phyloP scores from a whole-genome alignment of 2,329 filamentous ascomycete genomes.

The Phialophora verrucosa region DNA sequence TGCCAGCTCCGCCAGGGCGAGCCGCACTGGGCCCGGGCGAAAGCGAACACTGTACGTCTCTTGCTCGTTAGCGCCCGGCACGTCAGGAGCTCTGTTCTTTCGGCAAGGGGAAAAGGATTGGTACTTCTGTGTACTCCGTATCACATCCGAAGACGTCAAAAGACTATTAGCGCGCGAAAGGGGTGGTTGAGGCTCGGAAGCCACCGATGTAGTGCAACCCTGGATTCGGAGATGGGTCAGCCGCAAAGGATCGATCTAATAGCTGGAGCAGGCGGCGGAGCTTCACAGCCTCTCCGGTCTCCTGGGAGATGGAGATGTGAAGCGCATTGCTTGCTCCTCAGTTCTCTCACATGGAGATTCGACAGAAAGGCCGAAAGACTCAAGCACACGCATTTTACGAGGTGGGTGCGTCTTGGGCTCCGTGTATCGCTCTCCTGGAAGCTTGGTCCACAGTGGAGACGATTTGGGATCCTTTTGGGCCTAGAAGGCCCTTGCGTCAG shows the following conservation, averaged over 20 bases:
- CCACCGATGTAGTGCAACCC: not conserved
- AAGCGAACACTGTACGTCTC: not conserved
- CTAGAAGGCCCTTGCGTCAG: conserved; percentile 2
- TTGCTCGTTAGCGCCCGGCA: not conserved
- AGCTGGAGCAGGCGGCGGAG: not conserved
- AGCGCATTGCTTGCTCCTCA: not conserved
- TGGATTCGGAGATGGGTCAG: not conserved
- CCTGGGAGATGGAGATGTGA: too few relatives aligned
- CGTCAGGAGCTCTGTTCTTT: not conserved
- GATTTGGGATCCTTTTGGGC: conserved; percentile 1
- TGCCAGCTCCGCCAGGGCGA: not conserved
- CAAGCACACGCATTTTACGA: not conserved
- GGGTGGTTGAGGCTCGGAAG: not conserved
- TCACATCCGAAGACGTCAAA: not conserved
- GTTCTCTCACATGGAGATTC: not conserved
- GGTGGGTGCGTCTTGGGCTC: not conserved
- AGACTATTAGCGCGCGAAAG: not conserved
- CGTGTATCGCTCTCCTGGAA: not conserved
- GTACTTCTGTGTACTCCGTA: not conserved
- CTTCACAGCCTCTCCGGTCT: not conserved
- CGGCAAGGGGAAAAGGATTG: not conserved
- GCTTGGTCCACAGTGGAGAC: conserved; percentile 12
- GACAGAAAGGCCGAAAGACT: not conserved
- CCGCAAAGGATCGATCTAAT: not conserved
- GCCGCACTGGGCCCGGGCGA: not conserved